phyloP scores from a whole-genome alignment of 768 basidiomycete species.

The Lentinula edodes region DNA sequence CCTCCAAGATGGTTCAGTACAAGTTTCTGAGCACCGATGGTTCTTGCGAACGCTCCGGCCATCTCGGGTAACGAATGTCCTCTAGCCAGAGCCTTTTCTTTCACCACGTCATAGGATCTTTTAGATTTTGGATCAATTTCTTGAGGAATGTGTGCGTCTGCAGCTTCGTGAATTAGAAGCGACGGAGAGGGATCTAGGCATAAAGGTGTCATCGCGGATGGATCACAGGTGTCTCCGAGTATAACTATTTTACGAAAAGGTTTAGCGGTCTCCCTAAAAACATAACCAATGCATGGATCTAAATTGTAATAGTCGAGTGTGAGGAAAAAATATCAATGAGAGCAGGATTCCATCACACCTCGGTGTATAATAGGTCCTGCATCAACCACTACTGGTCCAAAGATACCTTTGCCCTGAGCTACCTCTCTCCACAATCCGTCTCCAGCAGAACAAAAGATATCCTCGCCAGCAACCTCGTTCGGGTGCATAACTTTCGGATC shows the following conservation, averaged over 20 bases:
- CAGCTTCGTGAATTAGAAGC: conserved; percentile 83
- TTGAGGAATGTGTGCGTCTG: conserved; percentile 64
- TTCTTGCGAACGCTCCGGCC: conserved; percentile 72
- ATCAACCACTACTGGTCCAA: conserved; percentile 49
- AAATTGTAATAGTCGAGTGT: background rate
- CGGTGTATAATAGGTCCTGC: conserved; percentile 77
- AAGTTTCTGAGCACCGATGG: conserved; percentile 51
- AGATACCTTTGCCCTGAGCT: conserved; percentile 28
- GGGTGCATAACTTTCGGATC: conserved; percentile 44
- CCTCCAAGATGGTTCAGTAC: conserved; percentile 76
- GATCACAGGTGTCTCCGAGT: conserved; percentile 74
- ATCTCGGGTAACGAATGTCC: conserved; percentile 79
- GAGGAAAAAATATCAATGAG: background rate
- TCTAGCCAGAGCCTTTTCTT: conserved; percentile 47
- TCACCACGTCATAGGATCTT: conserved; percentile 34
- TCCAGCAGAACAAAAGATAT: conserved; percentile 43
- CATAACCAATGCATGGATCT: conserved; percentile 80
- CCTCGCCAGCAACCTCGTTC: conserved; percentile 59
- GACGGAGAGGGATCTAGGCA: conserved; percentile 44
- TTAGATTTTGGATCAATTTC: conserved; percentile 45
- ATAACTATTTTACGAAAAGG: conserved; percentile 62
- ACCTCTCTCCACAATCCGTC: conserved; percentile 68
- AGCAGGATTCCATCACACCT: conserved; percentile 35
- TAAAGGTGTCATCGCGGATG: conserved; percentile 53
- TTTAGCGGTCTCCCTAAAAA: conserved; percentile 52